Evolutionary conservation across 306 rosid genomes (phyloP), one percentile per base, ranked within the genome.

Genomic region (Rosa chinensis): DNA sequence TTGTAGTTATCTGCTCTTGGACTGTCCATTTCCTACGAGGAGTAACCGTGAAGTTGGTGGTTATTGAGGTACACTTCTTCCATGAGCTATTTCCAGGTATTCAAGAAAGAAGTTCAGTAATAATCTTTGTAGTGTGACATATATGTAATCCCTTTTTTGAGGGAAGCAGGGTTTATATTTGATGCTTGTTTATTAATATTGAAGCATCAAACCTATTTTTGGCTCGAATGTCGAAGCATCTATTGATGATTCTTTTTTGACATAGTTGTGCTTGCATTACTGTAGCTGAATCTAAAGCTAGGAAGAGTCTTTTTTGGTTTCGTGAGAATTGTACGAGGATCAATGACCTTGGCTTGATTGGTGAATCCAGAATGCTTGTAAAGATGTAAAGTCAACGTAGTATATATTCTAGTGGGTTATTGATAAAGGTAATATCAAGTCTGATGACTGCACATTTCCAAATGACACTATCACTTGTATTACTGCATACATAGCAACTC

Each of bases 1-100:
- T 72, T 32, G 76, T 49, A 72, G 76, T 72, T 72, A 16, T 17
- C 43, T 16, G 28, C 76, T 49, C 25, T 32, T 50, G 55, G 62
- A 32, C 5, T 17, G 23, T 32, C 16, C 76, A 32, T 49, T 43
- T 28, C 28, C 2, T 16, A 32, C 37, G 18, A 18, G 45, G 72
- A 67, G 72, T 56, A 17, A 50, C 10, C 9, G 28, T 72, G 32
- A 35, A 32, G 43, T 47, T 23, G 44, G 61, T 17, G 61, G 12
- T 49, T 48, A 49, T 50, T 10, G 3, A 47, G 76, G 76, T 52
- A 32, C 75, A 8, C 20, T 28, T 49, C 75, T 49, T 72, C 61
- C 28, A 50, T 49, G 35, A 32, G 47, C 28, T 52, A 32, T 35
- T 52, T 32, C 18, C 18, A 25, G 28, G 28, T 25, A 69, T 10